Evolutionary conservation across 345 rosid species (phyloP).

Genomic region (Turnera subulata): DNA sequence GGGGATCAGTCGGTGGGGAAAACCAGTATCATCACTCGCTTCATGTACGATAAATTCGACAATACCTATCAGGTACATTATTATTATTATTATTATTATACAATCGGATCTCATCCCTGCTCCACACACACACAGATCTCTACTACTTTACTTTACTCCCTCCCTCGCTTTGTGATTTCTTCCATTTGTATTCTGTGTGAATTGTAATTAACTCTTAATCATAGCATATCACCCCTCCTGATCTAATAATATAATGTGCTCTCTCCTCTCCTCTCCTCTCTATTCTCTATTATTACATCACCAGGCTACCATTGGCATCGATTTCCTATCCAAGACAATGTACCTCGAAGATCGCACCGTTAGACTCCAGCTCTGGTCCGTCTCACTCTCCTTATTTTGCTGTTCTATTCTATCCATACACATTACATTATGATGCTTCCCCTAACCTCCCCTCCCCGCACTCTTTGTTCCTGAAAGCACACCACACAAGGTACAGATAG

Average conservation of each 20-base stretch:
- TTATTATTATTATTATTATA: too few relatives aligned
- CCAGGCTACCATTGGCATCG: conserved; percentile 93
- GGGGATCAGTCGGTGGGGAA: conserved; percentile 34
- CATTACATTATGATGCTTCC: too few relatives aligned
- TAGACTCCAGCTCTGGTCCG: conserved; percentile 88
- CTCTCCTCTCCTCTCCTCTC: not conserved
- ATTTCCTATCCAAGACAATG: conserved; percentile 90
- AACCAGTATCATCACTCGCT: conserved; percentile 37
- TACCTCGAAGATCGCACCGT: conserved; percentile 90
- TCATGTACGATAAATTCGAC: conserved; percentile 38
- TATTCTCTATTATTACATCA: not conserved
- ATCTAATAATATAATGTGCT: not conserved
- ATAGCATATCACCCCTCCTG: not conserved
- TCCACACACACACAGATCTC: too few relatives aligned
- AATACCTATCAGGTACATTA: conserved; percentile 34
- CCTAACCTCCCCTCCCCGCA: too few relatives aligned
- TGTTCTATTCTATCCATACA: too few relatives aligned
- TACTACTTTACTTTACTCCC: too few relatives aligned
- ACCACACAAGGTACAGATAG: too few relatives aligned
- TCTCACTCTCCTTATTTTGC: too few relatives aligned
- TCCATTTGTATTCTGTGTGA: too few relatives aligned
- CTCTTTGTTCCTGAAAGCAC: too few relatives aligned
- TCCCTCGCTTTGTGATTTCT: too few relatives aligned
- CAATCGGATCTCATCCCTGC: not conserved
- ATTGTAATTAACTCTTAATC: not conserved